Evolutionary conservation across 2,329 filamentous ascomycete species (phyloP), one percentile per base, ranked within the genome.

Genomic region (Diaporthe destruens): DNA sequence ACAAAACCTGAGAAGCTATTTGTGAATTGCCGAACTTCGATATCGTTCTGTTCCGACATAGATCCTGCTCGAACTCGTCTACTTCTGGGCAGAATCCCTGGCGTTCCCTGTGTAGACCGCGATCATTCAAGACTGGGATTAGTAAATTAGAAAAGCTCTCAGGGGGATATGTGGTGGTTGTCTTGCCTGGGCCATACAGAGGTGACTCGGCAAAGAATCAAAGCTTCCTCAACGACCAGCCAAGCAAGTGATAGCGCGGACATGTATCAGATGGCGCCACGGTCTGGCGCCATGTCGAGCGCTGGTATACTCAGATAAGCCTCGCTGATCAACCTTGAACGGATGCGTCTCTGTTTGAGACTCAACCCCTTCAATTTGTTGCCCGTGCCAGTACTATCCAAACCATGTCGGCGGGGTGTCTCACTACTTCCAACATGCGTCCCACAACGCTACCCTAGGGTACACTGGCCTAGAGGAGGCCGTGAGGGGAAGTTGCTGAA

Each of bases 381-480:
- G 29, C 57, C 25, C 25, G 11, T 18, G 39, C 39, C 57, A 47
- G 39, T 25, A 32, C 36, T 47, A 20, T 47, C 16, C 18, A 29
- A 47, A 11, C n/a, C 39, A 18, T 12, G 61, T 32, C 34, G 7
- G 29, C 49, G 44, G 11, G 18, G 12, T 65, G 61, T 65, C 61
- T 51, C 44, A 51, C 29, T 18, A 18, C 29, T 65, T 36, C 34
- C 44, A 51, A 20, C 11, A 36, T 25, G n/a, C 20, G 61, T 66
- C 32, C 51, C 61, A 66, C 61, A 66, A 29, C n/a, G 44, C 32
- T 53, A n/a, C n/a, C n/a, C n/a, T n/a, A n/a, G n/a, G n/a, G n/a
- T n/a, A 36, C 23, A 12, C 12, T 51, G 6, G 29, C 42, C 29
- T 47, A 36, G 20, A 51, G 1, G 61, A 23, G 18, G 18, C 29